Evolutionary conservation across 257 asterid species (phyloP).

Genomic region (Petunia axillaris): DNA sequence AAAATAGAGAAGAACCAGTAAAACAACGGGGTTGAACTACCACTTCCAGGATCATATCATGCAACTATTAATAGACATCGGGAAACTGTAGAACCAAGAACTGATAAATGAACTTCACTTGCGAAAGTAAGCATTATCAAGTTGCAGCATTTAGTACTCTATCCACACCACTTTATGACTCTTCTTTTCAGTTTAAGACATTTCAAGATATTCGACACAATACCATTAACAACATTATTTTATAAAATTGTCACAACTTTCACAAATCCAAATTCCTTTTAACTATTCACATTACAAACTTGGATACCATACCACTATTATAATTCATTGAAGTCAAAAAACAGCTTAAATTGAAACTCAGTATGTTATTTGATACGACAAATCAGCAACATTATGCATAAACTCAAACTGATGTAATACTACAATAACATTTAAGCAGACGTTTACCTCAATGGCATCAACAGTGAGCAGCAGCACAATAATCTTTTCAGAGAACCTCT

Average conservation of each 20-base stretch:
- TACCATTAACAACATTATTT: background rate
- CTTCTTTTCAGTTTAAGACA: background rate
- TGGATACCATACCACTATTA: background rate
- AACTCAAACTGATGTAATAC: background rate
- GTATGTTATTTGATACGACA: background rate
- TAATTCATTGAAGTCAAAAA: background rate
- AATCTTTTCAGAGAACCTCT: slow-evolving; percentile 87
- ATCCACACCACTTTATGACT: background rate
- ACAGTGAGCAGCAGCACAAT: slow-evolving; percentile 91
- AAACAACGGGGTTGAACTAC: background rate
- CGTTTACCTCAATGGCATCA: slow-evolving; percentile 87
- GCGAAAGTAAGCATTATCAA: background rate
- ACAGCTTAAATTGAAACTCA: background rate
- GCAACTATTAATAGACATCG: background rate
- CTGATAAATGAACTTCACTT: background rate
- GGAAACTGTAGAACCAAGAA: background rate
- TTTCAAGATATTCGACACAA: background rate
- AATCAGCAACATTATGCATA: background rate
- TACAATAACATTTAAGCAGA: background rate
- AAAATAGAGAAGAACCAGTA: background rate
- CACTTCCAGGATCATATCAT: background rate
- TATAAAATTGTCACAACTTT: background rate
- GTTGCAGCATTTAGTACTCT: background rate
- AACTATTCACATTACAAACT: background rate
- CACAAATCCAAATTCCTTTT: background rate